Conservation (phyloP, 257 asterid species). For the Lycium ferocissimum region DNA sequence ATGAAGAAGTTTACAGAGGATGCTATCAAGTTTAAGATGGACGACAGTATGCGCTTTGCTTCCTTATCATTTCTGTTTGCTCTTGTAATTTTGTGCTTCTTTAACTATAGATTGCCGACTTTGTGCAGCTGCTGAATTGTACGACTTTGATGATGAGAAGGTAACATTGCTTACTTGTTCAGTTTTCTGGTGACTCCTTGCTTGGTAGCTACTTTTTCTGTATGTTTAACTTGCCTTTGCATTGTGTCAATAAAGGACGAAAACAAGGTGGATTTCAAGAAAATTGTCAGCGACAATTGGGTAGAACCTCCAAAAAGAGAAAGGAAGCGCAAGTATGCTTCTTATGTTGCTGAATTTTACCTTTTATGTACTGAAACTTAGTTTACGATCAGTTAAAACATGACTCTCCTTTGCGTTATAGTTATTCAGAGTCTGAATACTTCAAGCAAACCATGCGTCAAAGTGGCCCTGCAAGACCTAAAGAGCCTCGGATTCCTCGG, state of each 20-base stretch:
- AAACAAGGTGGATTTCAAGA: slow-evolving; percentile 90
- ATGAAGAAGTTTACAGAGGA: slow-evolving; percentile 85
- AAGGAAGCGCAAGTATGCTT: slow-evolving; percentile 93
- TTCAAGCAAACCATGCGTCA: slow-evolving; percentile 99
- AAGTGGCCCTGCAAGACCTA: slow-evolving; percentile 90
- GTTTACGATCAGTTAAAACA: neutral
- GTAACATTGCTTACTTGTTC: slow-evolving; percentile 38
- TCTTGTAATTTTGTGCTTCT: slow-evolving; percentile 11
- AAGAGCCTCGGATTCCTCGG: slow-evolving; percentile 99
- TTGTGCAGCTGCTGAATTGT: slow-evolving; percentile 94
- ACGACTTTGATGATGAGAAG: slow-evolving; percentile 96
- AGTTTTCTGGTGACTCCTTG: neutral
- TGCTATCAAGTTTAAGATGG: slow-evolving; percentile 35
- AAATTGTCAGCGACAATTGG: slow-evolving; percentile 92
- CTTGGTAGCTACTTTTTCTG: slow-evolving; percentile 25
- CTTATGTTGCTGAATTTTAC: slow-evolving; percentile 23
- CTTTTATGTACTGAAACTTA: slow-evolving; percentile 18
- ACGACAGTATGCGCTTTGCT: slow-evolving; percentile 54
- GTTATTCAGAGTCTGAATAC: slow-evolving; percentile 97
- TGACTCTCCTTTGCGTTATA: slow-evolving; percentile 33
- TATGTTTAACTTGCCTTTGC: slow-evolving; percentile 20
- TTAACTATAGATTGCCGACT: slow-evolving; percentile 35
- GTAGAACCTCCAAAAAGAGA: slow-evolving; percentile 93
- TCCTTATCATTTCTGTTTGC: slow-evolving; percentile 16
- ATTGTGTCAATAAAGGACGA: slow-evolving; percentile 66